These are phyloP conservation scores for Sporothrix humicola DNA, from an alignment of 2,329 filamentous ascomycete genomes.

Conservation along the genomic window DNA sequence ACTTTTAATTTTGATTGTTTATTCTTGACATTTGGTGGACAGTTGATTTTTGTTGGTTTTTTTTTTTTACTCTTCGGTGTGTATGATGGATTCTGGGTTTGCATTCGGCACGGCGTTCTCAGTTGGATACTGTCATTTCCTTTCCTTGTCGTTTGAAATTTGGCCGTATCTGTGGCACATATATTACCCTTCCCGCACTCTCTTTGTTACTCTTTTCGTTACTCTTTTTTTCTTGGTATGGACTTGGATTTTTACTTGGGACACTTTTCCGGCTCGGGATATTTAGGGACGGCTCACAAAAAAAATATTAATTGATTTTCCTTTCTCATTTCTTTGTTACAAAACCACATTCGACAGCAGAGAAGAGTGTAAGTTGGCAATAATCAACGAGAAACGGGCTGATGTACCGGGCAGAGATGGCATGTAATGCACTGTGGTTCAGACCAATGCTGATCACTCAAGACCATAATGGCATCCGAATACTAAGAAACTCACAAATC, in stretches of 20 bases:
- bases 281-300: constrained; percentile 1
- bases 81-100: not conserved
- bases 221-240: not conserved
- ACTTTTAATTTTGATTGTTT: not conserved
- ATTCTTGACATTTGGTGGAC: not conserved
- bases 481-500: too few species aligned
- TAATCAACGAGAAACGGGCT: not conserved
- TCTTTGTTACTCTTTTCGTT: too few species aligned
- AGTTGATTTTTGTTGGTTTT: not conserved
- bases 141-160: not conserved
- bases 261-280: not conserved
- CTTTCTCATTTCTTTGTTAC: not conserved
- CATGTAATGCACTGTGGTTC: too few species aligned
- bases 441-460: too few species aligned
- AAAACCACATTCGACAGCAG: not conserved
- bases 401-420: too few species aligned
- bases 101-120: constrained; percentile 4
- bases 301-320: not conserved
- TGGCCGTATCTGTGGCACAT: not conserved
- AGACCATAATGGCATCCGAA: too few species aligned
- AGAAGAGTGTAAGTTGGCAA: too few species aligned
- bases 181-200: constrained; percentile 1
- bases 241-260: not conserved
- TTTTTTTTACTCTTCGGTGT: not conserved
- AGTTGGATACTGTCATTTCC: not conserved